Evolutionary conservation across 495 filamentous ascomycete genomes (phyloP).

Genomic region (Xylaria scruposa): DNA sequence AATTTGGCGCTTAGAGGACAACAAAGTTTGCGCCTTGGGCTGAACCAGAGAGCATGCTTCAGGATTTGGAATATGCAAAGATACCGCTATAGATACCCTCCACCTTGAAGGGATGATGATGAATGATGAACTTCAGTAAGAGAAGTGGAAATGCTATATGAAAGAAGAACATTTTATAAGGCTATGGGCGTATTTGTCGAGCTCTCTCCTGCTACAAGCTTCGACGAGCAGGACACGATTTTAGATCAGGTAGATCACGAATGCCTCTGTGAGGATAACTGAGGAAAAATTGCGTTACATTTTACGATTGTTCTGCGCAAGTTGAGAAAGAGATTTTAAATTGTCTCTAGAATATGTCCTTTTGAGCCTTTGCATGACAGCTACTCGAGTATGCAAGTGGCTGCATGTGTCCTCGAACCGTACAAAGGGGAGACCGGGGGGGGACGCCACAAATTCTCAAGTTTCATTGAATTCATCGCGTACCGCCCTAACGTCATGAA

Average conservation of each 20-base stretch:
- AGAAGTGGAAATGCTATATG: neutral
- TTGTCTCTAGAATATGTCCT: neutral
- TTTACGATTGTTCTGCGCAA: neutral
- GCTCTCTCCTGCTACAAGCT: neutral
- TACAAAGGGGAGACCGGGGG: no score
- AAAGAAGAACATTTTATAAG: neutral
- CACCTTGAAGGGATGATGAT: neutral
- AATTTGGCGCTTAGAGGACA: neutral
- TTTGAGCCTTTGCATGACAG: neutral
- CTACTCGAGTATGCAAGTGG: neutral
- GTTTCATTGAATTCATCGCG: neutral
- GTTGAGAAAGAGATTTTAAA: neutral
- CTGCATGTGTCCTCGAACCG: neutral
- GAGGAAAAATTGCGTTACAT: neutral
- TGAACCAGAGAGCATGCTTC: neutral
- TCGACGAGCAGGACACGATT: neutral
- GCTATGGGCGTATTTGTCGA: neutral
- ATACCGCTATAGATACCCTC: slow-evolving; percentile 19
- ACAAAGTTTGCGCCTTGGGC: neutral
- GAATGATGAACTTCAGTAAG: slow-evolving; percentile 6
- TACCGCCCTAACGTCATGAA: neutral
- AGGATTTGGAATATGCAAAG: neutral
- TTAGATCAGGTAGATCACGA: slow-evolving; percentile 14
- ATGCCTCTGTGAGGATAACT: neutral
- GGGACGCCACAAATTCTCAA: neutral